These are phyloP conservation scores for Sporothrix inflata DNA, from an alignment of 2,329 filamentous ascomycete species.

Conservation along the genomic window DNA sequence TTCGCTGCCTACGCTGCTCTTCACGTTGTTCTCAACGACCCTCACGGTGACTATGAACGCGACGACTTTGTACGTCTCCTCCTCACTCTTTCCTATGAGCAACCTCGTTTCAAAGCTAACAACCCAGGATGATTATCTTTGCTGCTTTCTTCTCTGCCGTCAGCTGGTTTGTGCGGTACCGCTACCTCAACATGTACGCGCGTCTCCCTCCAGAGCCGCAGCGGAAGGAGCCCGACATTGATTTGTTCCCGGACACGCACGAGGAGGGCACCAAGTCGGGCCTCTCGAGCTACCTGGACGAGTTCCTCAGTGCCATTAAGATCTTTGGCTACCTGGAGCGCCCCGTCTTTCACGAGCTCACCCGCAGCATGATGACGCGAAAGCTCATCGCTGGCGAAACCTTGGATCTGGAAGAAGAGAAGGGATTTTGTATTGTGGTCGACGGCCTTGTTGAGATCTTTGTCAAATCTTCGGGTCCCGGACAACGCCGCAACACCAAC, in stretches of 20 bases:
- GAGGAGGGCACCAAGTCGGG: conserved; percentile 89
- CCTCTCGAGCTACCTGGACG: conserved; percentile 93
- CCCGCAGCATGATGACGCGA: conserved; percentile 95
- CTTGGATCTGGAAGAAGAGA: conserved; percentile 91
- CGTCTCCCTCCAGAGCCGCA: conserved; percentile 91
- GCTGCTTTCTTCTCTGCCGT: conserved; percentile 77
- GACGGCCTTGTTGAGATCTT: conserved; percentile 97
- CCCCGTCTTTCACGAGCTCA: conserved; percentile 96
- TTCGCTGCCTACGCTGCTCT: conserved; percentile 85
- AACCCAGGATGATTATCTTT: conserved; percentile 71
- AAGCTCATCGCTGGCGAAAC: conserved; percentile 97
- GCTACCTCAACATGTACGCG: conserved; percentile 96
- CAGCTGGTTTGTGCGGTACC: conserved; percentile 93
- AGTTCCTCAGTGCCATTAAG: conserved; percentile 97
- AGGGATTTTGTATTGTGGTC: conserved; percentile 96
- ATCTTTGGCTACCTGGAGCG: conserved; percentile 97
- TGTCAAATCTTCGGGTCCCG: conserved; percentile 78
- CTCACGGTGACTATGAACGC: conserved; percentile 98
- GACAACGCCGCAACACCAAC: not conserved
- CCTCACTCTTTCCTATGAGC: not conserved
- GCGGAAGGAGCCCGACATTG: conserved; percentile 92
- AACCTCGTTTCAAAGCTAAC: not conserved
- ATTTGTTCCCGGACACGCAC: conserved; percentile 90
- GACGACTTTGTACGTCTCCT: conserved; percentile 75
- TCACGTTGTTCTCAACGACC: conserved; percentile 86